Percentiles rank a stretch among this genome's conserved stretches.
These are phyloP conservation scores for Hydnum rufescens DNA, from an alignment of 768 basidiomycete species.

Conservation along the genomic window DNA sequence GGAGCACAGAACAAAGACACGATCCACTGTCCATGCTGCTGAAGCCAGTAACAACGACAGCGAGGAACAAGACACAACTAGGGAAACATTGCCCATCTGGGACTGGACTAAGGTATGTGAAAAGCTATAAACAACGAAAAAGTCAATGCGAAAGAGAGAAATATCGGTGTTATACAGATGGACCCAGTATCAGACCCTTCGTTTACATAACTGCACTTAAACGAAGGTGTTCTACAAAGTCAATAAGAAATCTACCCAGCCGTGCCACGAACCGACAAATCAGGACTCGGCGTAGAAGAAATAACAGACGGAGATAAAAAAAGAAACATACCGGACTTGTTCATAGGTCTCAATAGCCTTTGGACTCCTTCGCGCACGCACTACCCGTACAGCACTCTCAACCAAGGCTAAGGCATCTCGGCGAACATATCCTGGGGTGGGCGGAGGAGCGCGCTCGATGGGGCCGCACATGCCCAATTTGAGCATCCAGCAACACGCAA, in stretches of 20 bases:
- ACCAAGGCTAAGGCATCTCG: slow-evolving; percentile 43
- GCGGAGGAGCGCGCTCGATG: slow-evolving; percentile 8
- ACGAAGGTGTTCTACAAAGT: slow-evolving; percentile 45
- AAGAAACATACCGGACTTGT: slow-evolving; percentile 36
- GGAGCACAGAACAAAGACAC: no score
- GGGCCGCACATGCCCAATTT: slow-evolving; percentile 71
- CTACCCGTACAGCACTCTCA: slow-evolving; percentile 49
- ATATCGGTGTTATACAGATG: no score
- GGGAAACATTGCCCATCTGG: no score
- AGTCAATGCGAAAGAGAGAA: no score
- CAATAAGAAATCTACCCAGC: slow-evolving; percentile 34
- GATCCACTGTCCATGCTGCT: no score
- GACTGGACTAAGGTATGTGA: no score
- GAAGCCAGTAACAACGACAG: no score
- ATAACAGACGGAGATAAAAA: not conserved
- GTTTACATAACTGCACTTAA: no score
- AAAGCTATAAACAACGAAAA: no score
- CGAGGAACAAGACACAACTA: no score
- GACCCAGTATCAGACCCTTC: no score
- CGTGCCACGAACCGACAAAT: no score
- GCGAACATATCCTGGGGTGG: slow-evolving; percentile 3
- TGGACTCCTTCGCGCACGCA: slow-evolving; percentile 54
- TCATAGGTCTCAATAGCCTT: slow-evolving; percentile 92
- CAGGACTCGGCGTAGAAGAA: not conserved
- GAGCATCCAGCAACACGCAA: slow-evolving; percentile 84